Percentiles rank a stretch among this genome's conserved stretches.
Evolutionary conservation across 164 flowering plant genomes (phyloP).

Genomic region (Nymphaea colorata): DNA sequence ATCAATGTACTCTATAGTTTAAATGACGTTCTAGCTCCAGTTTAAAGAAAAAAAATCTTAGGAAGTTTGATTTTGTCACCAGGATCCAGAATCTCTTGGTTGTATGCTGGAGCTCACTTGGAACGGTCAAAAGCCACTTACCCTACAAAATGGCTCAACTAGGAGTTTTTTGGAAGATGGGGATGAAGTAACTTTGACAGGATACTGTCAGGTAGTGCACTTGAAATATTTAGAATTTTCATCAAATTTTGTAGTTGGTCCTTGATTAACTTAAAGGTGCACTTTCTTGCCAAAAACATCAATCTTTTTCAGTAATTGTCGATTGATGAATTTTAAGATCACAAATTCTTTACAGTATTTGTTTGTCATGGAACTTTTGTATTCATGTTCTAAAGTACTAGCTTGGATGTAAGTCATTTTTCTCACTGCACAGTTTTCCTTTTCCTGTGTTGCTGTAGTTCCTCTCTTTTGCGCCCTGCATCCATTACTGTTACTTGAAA

Average conservation of each 20-base stretch:
- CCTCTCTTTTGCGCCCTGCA: too few relatives aligned
- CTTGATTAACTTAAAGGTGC: neutral
- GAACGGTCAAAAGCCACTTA: slow-evolving; percentile 78
- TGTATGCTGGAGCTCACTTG: slow-evolving; percentile 86
- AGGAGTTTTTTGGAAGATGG: slow-evolving; percentile 88
- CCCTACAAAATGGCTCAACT: slow-evolving; percentile 34
- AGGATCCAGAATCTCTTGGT: slow-evolving; percentile 87
- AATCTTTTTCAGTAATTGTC: neutral
- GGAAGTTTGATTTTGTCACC: slow-evolving; percentile 9
- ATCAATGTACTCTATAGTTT: neutral
- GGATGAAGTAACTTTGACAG: slow-evolving; percentile 79
- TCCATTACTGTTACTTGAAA: too few relatives aligned
- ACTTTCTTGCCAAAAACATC: neutral
- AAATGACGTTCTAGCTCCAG: neutral
- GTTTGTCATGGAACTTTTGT: too few relatives aligned
- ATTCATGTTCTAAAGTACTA: too few relatives aligned
- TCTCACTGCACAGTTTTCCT: too few relatives aligned
- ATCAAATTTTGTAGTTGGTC: neutral
- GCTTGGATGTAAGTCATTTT: too few relatives aligned
- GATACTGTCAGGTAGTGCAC: slow-evolving; percentile 57
- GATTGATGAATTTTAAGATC: neutral
- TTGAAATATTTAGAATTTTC: neutral
- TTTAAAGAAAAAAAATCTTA: neutral
- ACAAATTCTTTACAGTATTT: too few relatives aligned
- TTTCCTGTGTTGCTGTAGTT: too few relatives aligned